These are phyloP conservation scores for Platanus orientalis DNA, from an alignment of 164 flowering plant species.

Conservation along the genomic window DNA sequence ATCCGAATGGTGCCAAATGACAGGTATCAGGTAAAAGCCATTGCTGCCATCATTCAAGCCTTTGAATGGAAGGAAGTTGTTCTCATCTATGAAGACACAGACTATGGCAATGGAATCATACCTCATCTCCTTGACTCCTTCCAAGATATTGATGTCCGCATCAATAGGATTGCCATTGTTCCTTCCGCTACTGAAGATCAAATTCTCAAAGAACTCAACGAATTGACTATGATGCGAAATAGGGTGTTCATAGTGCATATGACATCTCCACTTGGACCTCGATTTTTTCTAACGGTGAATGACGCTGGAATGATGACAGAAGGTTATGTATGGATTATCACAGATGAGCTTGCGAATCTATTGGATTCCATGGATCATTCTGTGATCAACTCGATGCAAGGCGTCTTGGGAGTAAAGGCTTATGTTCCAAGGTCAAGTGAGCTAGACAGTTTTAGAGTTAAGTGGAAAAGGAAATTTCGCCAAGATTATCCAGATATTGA, in stretches of 20 bases:
- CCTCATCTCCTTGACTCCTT: slow-evolving; percentile 2
- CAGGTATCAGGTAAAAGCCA: slow-evolving; percentile 3
- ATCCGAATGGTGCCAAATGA: slow-evolving; percentile 2
- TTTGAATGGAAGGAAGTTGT: slow-evolving; percentile 6
- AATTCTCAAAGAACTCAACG: slow-evolving; percentile 5
- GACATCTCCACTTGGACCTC: background rate
- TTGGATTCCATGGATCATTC: too few species aligned
- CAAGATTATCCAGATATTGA: too few species aligned
- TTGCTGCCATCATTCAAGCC: slow-evolving; percentile 3
- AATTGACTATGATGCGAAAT: background rate
- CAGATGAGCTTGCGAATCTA: too few species aligned
- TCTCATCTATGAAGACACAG: slow-evolving; percentile 6
- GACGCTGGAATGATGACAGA: background rate
- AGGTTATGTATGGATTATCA: too few species aligned
- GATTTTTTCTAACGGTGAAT: background rate
- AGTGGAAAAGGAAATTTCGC: too few species aligned
- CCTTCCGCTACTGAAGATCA: slow-evolving; percentile 4
- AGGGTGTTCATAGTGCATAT: slow-evolving; percentile 8
- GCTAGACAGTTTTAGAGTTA: too few species aligned
- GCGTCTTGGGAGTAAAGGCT: too few species aligned
- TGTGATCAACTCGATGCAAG: too few species aligned
- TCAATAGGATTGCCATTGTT: slow-evolving; percentile 2
- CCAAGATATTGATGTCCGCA: background rate
- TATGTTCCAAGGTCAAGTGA: too few species aligned
- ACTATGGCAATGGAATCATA: slow-evolving; percentile 2